Conservation (phyloP, 2,329 filamentous ascomycete species). For the Neopestalotiopsis sp. region DNA sequence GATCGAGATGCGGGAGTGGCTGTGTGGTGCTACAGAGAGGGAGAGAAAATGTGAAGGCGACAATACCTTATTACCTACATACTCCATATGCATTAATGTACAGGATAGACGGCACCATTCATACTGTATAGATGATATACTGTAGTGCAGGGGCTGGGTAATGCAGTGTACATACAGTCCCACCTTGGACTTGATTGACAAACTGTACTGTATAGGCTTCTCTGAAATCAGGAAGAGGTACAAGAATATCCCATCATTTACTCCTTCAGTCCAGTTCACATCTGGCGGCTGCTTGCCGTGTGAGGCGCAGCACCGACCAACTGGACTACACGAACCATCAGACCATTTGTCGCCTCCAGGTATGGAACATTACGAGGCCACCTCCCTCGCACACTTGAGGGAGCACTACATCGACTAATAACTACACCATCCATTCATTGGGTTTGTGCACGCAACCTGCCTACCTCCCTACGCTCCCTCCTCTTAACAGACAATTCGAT, state of each 20-base stretch:
- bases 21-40: not conserved
- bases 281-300: not conserved
- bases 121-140: too few species aligned
- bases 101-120: too few species aligned
- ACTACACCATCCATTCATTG: not conserved
- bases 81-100: not conserved
- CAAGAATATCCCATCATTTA: not conserved
- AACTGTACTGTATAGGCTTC: not conserved
- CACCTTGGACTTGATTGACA: too few species aligned
- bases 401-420: not conserved
- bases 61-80: not conserved
- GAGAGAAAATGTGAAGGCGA: not conserved
- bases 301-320: not conserved
- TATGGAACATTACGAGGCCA: too few species aligned
- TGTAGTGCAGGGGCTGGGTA: too few species aligned
- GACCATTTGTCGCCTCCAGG: too few species aligned
- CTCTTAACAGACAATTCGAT: not conserved
- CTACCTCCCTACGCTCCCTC: not conserved
- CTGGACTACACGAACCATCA: too few species aligned
- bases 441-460: not conserved
- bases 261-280: not conserved
- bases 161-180: too few species aligned
- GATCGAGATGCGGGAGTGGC: constrained; percentile 19
- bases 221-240: not conserved
- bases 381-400: too few species aligned